Conservation (phyloP, 2,329 filamentous ascomycete species). For the Penicillium sp. region DNA sequence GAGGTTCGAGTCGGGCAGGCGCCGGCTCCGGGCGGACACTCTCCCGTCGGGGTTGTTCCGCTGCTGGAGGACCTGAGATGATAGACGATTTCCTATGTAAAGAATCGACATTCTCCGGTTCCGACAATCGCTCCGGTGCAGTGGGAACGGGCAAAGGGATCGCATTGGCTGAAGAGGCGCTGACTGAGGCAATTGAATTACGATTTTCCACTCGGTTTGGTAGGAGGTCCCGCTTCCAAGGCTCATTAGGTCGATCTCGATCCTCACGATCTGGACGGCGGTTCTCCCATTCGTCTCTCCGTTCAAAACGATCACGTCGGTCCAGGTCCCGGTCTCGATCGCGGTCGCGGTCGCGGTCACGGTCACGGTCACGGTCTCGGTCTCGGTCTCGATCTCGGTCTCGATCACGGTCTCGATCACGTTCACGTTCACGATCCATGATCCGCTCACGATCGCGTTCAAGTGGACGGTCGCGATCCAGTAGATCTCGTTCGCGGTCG, state of each 20-base stretch:
- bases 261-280: slow-evolving; percentile 24
- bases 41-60: slow-evolving; percentile 29
- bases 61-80: slow-evolving; percentile 9
- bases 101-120: slow-evolving; percentile 20
- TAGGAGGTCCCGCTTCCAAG: slow-evolving; percentile 38
- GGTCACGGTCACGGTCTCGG: slow-evolving; percentile 18
- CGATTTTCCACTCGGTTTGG: slow-evolving; percentile 29
- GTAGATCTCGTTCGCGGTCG: slow-evolving; percentile 21
- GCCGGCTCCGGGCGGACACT: slow-evolving; percentile 24
- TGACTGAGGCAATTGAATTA: slow-evolving; percentile 21
- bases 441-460: slow-evolving; percentile 33
- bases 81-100: slow-evolving; percentile 21
- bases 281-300: slow-evolving; percentile 25
- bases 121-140: slow-evolving; percentile 19
- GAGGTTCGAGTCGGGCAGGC: slow-evolving; percentile 21
- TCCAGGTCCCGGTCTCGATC: slow-evolving; percentile 33
- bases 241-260: slow-evolving; percentile 27
- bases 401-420: slow-evolving; percentile 17
- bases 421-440: background rate
- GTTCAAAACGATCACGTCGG: slow-evolving; percentile 30
- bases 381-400: slow-evolving; percentile 25
- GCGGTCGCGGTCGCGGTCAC: slow-evolving; percentile 26
- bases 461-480: slow-evolving; percentile 31
- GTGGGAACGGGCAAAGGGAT: slow-evolving; percentile 10
- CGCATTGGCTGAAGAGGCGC: slow-evolving; percentile 11